Percentiles rank a stretch among this genome's conserved stretches.
Conservation (phyloP, 2,329 filamentous ascomycete genomes). For the Penicillium sp. region DNA sequence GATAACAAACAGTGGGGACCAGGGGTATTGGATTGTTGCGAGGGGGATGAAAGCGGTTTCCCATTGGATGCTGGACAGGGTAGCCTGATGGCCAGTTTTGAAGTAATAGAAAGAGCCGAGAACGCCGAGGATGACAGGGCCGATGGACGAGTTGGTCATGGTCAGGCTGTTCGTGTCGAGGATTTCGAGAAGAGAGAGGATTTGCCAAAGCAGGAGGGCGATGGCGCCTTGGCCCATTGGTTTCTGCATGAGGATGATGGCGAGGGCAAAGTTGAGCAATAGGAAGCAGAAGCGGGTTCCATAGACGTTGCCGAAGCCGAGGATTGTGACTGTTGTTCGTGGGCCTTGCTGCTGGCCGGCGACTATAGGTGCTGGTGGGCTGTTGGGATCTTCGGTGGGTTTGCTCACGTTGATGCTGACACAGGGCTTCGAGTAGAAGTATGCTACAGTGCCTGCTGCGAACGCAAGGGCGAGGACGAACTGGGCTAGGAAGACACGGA, state of each 20-base stretch:
- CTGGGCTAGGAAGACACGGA: conserved; percentile 76
- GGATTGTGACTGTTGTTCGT: conserved; percentile 64
- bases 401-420: conserved; percentile 65
- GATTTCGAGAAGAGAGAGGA: conserved; percentile 71
- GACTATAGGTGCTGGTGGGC: conserved; percentile 28
- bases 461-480: conserved; percentile 74
- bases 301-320: conserved; percentile 91
- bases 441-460: conserved; percentile 79
- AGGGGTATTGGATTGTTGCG: conserved; percentile 79
- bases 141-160: conserved; percentile 64
- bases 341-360: conserved; percentile 22
- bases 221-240: conserved; percentile 90
- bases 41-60: conserved; percentile 91
- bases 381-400: conserved; percentile 46
- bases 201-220: conserved; percentile 79
- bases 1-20: conserved; percentile 75
- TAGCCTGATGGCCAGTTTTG: conserved; percentile 95
- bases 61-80: conserved; percentile 87
- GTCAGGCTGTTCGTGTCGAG: conserved; percentile 62
- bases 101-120: conserved; percentile 94
- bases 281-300: conserved; percentile 87
- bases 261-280: conserved; percentile 72
- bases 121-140: conserved; percentile 79
- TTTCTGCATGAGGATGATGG: conserved; percentile 79
- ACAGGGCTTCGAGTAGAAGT: conserved; percentile 80